phyloP scores from a whole-genome alignment of 805 yeast species.

The Yamadazyma tumulicola region DNA sequence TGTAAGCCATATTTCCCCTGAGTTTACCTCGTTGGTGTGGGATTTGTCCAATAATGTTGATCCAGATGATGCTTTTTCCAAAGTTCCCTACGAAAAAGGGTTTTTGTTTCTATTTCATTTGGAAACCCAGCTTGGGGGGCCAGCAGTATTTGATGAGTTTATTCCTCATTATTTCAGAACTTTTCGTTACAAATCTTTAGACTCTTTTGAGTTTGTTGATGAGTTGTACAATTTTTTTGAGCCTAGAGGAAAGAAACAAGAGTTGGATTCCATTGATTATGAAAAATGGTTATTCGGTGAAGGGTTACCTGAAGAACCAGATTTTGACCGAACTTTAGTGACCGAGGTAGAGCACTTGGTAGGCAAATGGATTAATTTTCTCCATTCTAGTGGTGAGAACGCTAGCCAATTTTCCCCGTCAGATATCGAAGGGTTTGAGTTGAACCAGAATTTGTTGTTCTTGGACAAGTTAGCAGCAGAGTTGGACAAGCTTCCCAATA shows the following conservation, averaged over 20 bases:
- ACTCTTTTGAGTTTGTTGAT: constrained; percentile 23
- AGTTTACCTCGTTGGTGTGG: constrained; percentile 23
- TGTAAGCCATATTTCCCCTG: constrained; percentile 18
- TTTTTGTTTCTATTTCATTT: constrained; percentile 27
- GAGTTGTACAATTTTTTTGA: constrained; percentile 23
- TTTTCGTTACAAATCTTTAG: constrained; percentile 26
- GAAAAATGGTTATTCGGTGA: constrained; percentile 24
- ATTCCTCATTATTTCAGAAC: constrained; percentile 26
- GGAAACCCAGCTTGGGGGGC: constrained; percentile 23
- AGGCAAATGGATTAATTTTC: constrained; percentile 18
- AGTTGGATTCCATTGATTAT: constrained; percentile 25
- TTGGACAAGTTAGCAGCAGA: constrained; percentile 19
- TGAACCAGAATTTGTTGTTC: constrained; percentile 24
- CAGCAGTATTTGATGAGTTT: constrained; percentile 23
- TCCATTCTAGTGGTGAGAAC: constrained; percentile 15
- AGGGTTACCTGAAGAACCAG: constrained; percentile 27
- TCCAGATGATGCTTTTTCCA: constrained; percentile 31
- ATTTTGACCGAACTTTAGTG: constrained; percentile 26
- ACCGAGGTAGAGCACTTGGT: constrained; percentile 22
- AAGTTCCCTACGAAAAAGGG: constrained; percentile 36
- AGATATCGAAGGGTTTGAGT: constrained; percentile 19
- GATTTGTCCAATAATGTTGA: constrained; percentile 17
- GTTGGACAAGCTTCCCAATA: constrained; percentile 7
- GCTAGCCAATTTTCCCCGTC: constrained; percentile 27
- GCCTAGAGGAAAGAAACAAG: constrained; percentile 16